Base-by-base conservation (phyloP, 257 asterid species). In the Gentiana dahurica region DNA sequence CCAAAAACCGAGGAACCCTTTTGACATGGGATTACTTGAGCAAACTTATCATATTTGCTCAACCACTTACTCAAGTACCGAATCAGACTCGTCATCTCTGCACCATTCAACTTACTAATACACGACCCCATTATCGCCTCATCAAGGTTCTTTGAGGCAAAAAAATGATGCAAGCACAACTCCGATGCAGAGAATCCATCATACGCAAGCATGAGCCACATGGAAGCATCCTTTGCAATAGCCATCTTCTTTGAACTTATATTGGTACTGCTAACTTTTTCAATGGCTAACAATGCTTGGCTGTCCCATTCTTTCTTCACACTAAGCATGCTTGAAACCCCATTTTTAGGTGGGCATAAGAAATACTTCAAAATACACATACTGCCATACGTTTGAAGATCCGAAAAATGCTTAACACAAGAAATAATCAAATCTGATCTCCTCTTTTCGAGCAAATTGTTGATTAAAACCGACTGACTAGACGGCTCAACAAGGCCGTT, bases 231-330 rank as follows among this genome's bases (percentile, higher is more conserved):
- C 75, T 71, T 85, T 0, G 81, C 90, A 61, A 71, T 65, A 45
- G 32, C 56, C 70, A 55, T 61, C 0, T 72, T 77, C 54, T 75
- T 79, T 63, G 64, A 68, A 55, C 65, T 58, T 36, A 71, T 72
- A 35, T 55, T 68, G 36, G 59, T 65, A 44, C 60, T 83, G 12
- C 75, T 73, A 1, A 74, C 87, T 66, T 74, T 78, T 34, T 78
- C 84, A 24, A 91, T 76, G 4, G 90, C 86, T 57, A 79, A 67
- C 60, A 65, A 53, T 4, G 87, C 97, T 68, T 87, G 94, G 35
- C 74, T 78, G 78, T 87, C 93, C 97, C 98, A 91, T 58, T 78
- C 79, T 69, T 74, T 71, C 78, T 95, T 85, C 75, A 85, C 73
- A 36, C 69, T 57, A 8, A 50, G 65, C 71, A 87, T 65, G 66